Base-by-base conservation (phyloP, 106 monocot genomes). In the Agapanthus africanus region DNA sequence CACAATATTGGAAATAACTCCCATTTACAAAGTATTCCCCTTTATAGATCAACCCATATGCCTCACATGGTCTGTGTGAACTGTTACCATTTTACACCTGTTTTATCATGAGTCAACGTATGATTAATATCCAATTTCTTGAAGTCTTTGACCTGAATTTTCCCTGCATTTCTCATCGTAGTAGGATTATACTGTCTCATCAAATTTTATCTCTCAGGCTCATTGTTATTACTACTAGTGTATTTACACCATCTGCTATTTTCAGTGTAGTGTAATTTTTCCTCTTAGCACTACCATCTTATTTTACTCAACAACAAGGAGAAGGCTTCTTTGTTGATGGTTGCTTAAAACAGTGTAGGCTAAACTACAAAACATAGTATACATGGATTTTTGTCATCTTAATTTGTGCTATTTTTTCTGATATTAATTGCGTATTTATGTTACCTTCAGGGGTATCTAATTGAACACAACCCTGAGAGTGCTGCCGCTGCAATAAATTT, bases 401-500 rank as follows among this genome's bases (percentile, higher is more conserved):
- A 35, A 7, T 61, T 4, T 61, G n/a, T 56, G 7, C 27, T 56
- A n/a, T 19, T 61, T 15, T 31, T 60, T 67, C 22, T 28, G 23
- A 9, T 54, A 23, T 64, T 33, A 36, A 37, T 2, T 46, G n/a
- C n/a, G n/a, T n/a, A n/a, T n/a, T n/a, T n/a, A n/a, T 47, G 3
- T 47, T 47, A 47, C 46, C 19, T 63, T 25, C 80, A 91, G 90
- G 90, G 80, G 37, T 86, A 71, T 69, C 71, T 91, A 40, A 79
- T 91, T 74, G 90, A 91, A 54, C 54, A 59, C 14, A 86, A 87
- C 10, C 83, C 86, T 63, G 86, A 84, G 70, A 79, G 68, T 76
- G 90, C 90, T 77, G 86, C 90, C 71, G 71, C 81, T 8, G 63
- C 71, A 25, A 91, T 91, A 68, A 70, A 82, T 76, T 65, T 78